Percentiles rank a stretch among this genome's conserved stretches.
Conservation (phyloP, 352 stramenopile genomes). For the Pythium brachiatum region DNA sequence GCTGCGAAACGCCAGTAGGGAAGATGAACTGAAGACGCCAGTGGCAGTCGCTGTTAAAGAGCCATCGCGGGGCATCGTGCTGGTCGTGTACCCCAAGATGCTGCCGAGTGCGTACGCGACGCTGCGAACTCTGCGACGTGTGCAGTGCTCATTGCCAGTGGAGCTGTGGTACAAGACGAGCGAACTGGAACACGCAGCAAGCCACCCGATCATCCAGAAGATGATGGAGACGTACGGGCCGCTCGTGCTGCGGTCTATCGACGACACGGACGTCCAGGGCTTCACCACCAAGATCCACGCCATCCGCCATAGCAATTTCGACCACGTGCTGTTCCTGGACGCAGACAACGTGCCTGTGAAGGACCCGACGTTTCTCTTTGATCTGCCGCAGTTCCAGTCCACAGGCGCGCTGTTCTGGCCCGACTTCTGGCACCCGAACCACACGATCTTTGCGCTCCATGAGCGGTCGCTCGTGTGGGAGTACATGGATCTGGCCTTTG, state of each 20-base stretch:
- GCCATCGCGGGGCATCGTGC: conserved; percentile 49
- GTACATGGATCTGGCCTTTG: conserved; percentile 53
- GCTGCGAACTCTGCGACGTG: conserved; percentile 42
- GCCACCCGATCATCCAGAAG: conserved; percentile 22
- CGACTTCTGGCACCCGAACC: conserved; percentile 70
- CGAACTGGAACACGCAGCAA: conserved; percentile 11
- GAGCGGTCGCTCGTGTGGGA: conserved; percentile 55
- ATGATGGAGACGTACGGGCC: conserved; percentile 38
- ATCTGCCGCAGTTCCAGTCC: conserved; percentile 36
- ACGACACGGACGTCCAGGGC: conserved; percentile 37
- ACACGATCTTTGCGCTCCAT: conserved; percentile 76
- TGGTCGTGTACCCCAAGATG: conserved; percentile 70
- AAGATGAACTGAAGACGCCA: neutral
- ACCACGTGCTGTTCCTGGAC: conserved; percentile 74
- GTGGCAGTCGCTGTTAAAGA: neutral
- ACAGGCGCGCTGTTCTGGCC: conserved; percentile 70
- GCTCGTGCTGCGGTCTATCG: conserved; percentile 48
- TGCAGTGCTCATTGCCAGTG: conserved; percentile 59
- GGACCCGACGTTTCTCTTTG: conserved; percentile 69
- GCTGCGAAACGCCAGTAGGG: conserved; percentile 20
- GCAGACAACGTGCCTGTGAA: conserved; percentile 62
- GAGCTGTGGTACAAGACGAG: conserved; percentile 54
- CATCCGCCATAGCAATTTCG: conserved; percentile 61
- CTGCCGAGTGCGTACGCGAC: conserved; percentile 67
- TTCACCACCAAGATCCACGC: conserved; percentile 74